Evolutionary conservation across 2,329 filamentous ascomycete species (phyloP), one percentile per base, ranked within the genome.

Genomic region (Trichoderma guizhouense): DNA sequence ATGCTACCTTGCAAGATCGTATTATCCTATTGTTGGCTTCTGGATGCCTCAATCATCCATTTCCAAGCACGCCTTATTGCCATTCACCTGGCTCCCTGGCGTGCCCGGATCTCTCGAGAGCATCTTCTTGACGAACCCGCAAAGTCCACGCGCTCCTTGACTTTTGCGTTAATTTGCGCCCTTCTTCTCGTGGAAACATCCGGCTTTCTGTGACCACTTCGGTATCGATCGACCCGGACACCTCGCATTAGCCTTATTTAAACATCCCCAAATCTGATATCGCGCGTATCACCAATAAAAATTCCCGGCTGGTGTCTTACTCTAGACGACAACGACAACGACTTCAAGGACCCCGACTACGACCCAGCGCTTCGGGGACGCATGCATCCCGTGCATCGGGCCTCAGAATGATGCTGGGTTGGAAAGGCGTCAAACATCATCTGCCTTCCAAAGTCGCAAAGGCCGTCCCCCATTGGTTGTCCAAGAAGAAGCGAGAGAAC

Each of bases 391-490:
- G 39, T 30, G 47, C 26, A 51, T 70, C 61, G 32, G 51, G 67
- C 39, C 69, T 53, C 71, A 70, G 67, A 67, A 79, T 71, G 43
- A 83, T 83, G 82, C 69, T 71, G 47, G 78, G 78, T 47, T 83
- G 82, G 81, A 81, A 79, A 74, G 78, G 76, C 32, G 77, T 83
- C 66, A 82, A 81, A 74, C 79, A 76, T 26, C 78, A 77, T 68
- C 75, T 83, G n/a, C 77, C 80, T 60, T 77, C 79, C 62, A 80
- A 79, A 72, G 77, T 81, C 64, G 73, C 79, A 34, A 69, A 72
- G 61, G 60, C 43, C 3, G 66, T 72, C 30, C 78, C 78, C 6
- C 74, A 79, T 14, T 81, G 77, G 76, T 76, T 79, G 15, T 78
- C 79, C 5, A 79, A 78, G 75, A 78, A 77, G 74, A 80, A 81